Evolutionary conservation across 2,329 filamentous ascomycete species (phyloP).

Genomic region (Coniella vitis): DNA sequence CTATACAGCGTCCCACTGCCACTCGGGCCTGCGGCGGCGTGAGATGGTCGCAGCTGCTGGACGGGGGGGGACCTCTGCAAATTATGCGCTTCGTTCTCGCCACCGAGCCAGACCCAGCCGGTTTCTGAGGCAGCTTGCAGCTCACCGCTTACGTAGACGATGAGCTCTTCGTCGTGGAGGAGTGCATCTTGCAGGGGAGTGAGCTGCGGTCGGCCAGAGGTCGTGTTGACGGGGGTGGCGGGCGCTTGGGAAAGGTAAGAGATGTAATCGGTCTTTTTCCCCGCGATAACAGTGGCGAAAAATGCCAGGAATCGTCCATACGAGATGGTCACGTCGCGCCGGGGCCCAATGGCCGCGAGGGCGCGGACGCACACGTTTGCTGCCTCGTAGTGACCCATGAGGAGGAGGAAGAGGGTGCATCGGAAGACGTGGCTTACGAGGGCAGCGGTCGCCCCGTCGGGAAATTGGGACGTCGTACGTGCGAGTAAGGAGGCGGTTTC

Average conservation of each 20-base stretch:
- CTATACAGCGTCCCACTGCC: constrained; percentile 32
- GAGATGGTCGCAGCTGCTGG: constrained; percentile 8
- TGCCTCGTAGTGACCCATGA: constrained; percentile 64
- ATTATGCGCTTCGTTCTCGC: constrained; percentile 42
- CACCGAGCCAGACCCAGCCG: constrained; percentile 75
- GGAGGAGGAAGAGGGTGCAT: constrained; percentile 71
- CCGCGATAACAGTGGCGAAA: constrained; percentile 63
- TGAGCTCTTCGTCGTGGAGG: constrained; percentile 71
- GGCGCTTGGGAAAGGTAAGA: constrained; percentile 30
- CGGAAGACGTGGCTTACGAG: constrained; percentile 83
- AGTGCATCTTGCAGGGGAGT: constrained; percentile 31
- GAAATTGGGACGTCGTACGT: constrained; percentile 54
- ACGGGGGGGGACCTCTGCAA: constrained; percentile 23
- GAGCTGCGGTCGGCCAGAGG: constrained; percentile 19
- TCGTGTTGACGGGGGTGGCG: constrained; percentile 21
- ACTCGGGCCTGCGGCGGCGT: constrained; percentile 21
- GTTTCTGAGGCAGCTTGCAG: constrained; percentile 71
- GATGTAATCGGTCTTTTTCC: constrained; percentile 42
- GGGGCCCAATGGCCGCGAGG: constrained; percentile 62
- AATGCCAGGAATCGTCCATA: constrained; percentile 80
- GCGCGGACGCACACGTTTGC: constrained; percentile 69
- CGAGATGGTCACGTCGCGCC: constrained; percentile 64
- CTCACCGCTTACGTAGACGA: constrained; percentile 81
- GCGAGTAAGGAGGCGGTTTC: constrained; percentile 74
- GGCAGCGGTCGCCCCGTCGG: constrained; percentile 64